Evolutionary conservation across 345 rosid species (phyloP), one percentile per base, ranked within the genome.

Genomic region (Diplotaxis tenuifolia): DNA sequence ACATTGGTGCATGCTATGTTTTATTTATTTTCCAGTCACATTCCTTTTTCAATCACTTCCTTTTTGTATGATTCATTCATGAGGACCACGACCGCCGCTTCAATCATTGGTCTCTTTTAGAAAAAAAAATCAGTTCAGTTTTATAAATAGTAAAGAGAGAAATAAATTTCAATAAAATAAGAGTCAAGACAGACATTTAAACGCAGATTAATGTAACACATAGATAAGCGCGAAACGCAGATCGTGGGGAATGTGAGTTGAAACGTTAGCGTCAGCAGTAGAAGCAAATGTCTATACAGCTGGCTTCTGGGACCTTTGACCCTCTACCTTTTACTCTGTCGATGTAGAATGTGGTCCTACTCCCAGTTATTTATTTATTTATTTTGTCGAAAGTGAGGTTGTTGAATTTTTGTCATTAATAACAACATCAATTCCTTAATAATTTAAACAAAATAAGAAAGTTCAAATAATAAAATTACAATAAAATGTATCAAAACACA

Each of bases 31-130:
- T 25, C 28, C 7, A 70, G 75, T 56, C 71, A 64, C 62, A 25
- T 25, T 5, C 28, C 25, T 23, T 76, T 76, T 70, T 70, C 79
- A 70, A 76, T 70, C 75, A 70, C 70, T 70, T 76, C 71, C 45
- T 45, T 57, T 64, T 71, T 64, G 75, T 65, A 76, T 76, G 67
- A 76, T 76, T 70, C 64, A 76, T 70, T 76, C 67, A 76, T 76
- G 80, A 76, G 64, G 66, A 64, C 71, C 80, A 76, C 80, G 75
- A 76, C 67, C 70, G 75, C 75, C 75, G 70, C 18, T 70, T 56
- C 79, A 76, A 76, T 76, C 71, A 76, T 76, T 70, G 79, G 62
- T 75, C 42, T 62, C 40, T 3, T 68, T 75, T 69, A 65, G 62
- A 58, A 4, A 61, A 56, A 4, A 9, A 32, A 9, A 32, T 9